phyloP scores from a whole-genome alignment of 192 early-diverging fungal species.

The Mortierella alpina region DNA sequence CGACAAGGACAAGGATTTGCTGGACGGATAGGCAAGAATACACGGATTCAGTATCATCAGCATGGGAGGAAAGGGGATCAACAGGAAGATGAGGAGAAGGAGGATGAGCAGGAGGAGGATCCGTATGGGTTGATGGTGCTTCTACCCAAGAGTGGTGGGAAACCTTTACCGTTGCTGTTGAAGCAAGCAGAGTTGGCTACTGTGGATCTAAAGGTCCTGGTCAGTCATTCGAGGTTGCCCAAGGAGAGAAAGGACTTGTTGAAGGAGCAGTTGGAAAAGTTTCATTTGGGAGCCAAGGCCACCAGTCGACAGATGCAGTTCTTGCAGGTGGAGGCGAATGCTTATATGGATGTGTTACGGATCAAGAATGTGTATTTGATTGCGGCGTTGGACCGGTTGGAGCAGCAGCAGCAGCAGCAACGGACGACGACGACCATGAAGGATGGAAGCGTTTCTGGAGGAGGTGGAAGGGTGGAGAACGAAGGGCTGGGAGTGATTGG shows the following conservation, averaged over 20 bases:
- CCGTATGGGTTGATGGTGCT: constrained; percentile 21
- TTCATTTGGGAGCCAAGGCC: constrained; percentile 47
- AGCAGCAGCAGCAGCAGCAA: constrained; percentile 34
- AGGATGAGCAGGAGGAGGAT: not conserved
- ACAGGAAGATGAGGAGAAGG: not conserved
- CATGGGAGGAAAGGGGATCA: not conserved
- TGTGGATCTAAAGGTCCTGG: constrained; percentile 59
- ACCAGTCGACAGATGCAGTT: constrained; percentile 60
- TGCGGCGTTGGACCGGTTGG: constrained; percentile 37
- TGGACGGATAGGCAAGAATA: constrained; percentile 2
- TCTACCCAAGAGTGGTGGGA: constrained; percentile 4
- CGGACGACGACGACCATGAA: constrained; percentile 18
- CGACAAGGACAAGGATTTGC: not conserved
- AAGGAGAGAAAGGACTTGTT: constrained; percentile 30
- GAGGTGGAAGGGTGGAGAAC: not conserved
- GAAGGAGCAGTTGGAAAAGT: constrained; percentile 51
- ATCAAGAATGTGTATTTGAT: constrained; percentile 60
- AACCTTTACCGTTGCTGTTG: constrained; percentile 54
- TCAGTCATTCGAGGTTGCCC: constrained; percentile 58
- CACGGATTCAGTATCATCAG: constrained; percentile 1
- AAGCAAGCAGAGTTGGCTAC: constrained; percentile 64
- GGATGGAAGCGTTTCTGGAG: not conserved
- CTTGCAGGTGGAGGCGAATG: constrained; percentile 59
- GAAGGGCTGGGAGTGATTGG: constrained; percentile 2
- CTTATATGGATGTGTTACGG: constrained; percentile 63